These are phyloP conservation scores for Geranium brycei DNA, from an alignment of 345 rosid species.

Conservation along the genomic window DNA sequence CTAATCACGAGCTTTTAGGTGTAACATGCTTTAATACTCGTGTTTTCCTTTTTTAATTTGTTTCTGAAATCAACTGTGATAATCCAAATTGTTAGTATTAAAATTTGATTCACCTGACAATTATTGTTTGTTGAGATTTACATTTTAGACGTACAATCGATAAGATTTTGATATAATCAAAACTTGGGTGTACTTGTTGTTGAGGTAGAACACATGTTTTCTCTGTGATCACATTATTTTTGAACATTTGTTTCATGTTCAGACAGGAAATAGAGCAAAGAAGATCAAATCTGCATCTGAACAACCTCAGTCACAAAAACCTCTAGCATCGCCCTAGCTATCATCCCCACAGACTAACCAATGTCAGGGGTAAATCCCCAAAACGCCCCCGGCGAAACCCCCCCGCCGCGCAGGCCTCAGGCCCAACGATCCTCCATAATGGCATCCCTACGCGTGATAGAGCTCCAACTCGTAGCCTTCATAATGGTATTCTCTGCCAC, in stretches of 20 bases:
- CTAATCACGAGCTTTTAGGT: too few relatives aligned
- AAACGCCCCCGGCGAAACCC: neutral
- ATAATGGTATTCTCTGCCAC: slow-evolving; percentile 20
- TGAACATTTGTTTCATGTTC: neutral
- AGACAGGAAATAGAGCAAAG: neutral
- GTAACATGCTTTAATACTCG: too few relatives aligned
- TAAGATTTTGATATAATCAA: too few relatives aligned
- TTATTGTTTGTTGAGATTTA: too few relatives aligned
- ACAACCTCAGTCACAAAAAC: neutral
- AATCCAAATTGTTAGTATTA: neutral
- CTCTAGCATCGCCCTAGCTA: neutral
- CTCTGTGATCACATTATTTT: too few relatives aligned
- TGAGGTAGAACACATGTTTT: too few relatives aligned
- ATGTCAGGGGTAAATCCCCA: slow-evolving; percentile 16
- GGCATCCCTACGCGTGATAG: slow-evolving; percentile 18
- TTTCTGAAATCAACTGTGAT: neutral
- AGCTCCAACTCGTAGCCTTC: slow-evolving; percentile 22
- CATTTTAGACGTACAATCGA: too few relatives aligned
- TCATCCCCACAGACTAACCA: neutral
- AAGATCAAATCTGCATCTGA: neutral
- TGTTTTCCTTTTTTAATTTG: neutral
- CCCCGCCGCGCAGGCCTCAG: neutral
- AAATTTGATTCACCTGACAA: too few relatives aligned
- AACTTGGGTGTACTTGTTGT: too few relatives aligned
- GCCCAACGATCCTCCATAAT: slow-evolving; percentile 5